A percentile compares a stretch with the other conserved stretches of the same genome.
These are phyloP conservation scores for Mycena chlorophos DNA, from an alignment of 768 basidiomycete species.

Conservation along the genomic window DNA sequence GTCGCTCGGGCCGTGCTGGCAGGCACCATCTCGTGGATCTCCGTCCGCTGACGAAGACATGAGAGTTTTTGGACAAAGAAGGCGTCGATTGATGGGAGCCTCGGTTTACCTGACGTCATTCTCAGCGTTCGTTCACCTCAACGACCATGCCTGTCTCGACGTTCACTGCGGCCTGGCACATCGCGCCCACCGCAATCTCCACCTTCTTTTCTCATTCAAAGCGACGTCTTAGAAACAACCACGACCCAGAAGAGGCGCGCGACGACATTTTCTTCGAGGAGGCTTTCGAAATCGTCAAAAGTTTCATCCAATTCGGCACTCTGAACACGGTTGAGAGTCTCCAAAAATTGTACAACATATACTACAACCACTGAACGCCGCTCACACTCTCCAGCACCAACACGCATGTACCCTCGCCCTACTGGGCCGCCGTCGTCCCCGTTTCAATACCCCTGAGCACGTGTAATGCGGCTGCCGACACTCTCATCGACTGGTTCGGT, in stretches of 20 bases:
- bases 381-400: constrained; percentile 47
- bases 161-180: constrained; percentile 52
- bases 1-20: too few species aligned
- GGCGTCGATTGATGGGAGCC: too few species aligned
- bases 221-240: constrained; percentile 40
- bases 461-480: constrained; percentile 64
- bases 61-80: too few species aligned
- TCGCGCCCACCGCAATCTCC: constrained; percentile 55
- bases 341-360: constrained; percentile 61
- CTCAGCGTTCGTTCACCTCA: background rate
- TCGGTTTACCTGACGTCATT: too few species aligned
- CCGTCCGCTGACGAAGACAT: too few species aligned
- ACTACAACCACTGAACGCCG: background rate
- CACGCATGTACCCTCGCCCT: constrained; percentile 68
- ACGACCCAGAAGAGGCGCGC: constrained; percentile 48
- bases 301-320: constrained; percentile 66
- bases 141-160: constrained; percentile 53
- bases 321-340: constrained; percentile 72
- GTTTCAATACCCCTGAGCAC: constrained; percentile 56
- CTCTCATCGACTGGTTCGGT: constrained; percentile 70
- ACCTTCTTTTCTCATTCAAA: constrained; percentile 52
- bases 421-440: constrained; percentile 61
- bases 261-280: constrained; percentile 72
- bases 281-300: constrained; percentile 73
- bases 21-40: too few species aligned